These are phyloP conservation scores for Trametes cingulata DNA, from an alignment of 768 basidiomycete genomes.

Conservation along the genomic window DNA sequence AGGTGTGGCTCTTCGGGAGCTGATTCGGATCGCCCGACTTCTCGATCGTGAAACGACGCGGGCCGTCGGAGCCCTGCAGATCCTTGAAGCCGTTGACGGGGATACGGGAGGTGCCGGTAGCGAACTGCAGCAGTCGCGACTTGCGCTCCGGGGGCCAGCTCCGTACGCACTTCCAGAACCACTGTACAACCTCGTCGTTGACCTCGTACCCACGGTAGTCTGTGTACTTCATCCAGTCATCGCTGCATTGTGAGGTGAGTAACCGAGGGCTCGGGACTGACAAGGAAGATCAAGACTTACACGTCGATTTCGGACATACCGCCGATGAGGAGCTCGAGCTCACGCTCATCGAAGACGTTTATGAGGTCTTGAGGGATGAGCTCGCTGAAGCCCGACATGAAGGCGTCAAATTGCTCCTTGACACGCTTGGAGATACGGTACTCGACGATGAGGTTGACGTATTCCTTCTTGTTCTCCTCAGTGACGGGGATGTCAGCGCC, in stretches of 20 bases:
- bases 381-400: constrained; percentile 99
- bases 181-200: constrained; percentile 95
- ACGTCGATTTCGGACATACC: constrained; percentile 99
- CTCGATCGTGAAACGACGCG: constrained; percentile 96
- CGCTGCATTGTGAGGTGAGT: constrained; percentile 43
- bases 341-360: constrained; percentile 98
- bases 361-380: constrained; percentile 96
- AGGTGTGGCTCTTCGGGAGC: constrained; percentile 93
- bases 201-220: constrained; percentile 97
- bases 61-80: constrained; percentile 96
- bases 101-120: constrained; percentile 94
- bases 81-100: constrained; percentile 99
- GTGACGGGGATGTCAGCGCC: constrained; percentile 88
- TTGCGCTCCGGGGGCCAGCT: constrained; percentile 99
- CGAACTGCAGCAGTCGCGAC: constrained; percentile 93
- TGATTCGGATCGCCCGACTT: constrained; percentile 97
- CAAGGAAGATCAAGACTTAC: constrained; percentile 48
- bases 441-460: constrained; percentile 91
- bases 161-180: constrained; percentile 99
- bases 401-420: constrained; percentile 98
- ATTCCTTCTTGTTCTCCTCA: constrained; percentile 98
- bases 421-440: constrained; percentile 97
- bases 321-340: constrained; percentile 94
- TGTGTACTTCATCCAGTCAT: constrained; percentile 99
- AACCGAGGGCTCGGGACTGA: too few relatives aligned